phyloP scores from a whole-genome alignment of 2,329 filamentous ascomycete genomes.

The Aspergillus ruber region DNA sequence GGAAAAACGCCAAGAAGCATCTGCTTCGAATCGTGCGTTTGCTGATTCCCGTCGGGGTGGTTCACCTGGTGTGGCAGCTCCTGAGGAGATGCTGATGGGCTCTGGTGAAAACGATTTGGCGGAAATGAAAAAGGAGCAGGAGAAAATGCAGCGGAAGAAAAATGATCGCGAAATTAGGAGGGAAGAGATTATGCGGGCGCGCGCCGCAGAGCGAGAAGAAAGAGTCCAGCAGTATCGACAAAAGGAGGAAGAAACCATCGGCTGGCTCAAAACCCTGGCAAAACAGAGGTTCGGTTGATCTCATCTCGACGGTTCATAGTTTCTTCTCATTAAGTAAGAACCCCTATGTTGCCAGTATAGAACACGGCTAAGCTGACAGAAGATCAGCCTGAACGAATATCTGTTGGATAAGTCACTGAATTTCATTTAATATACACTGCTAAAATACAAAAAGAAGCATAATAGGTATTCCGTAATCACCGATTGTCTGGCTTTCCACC shows the following conservation, averaged over 20 bases:
- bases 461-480: neutral
- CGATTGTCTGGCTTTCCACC: neutral
- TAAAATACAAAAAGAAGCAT: neutral
- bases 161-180: slow-evolving; percentile 74
- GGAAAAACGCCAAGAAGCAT: slow-evolving; percentile 73
- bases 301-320: neutral
- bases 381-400: neutral
- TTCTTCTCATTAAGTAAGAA: neutral
- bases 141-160: slow-evolving; percentile 64
- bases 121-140: slow-evolving; percentile 59
- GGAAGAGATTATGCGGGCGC: slow-evolving; percentile 72
- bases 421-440: neutral
- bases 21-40: slow-evolving; percentile 68
- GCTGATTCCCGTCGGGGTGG: slow-evolving; percentile 51
- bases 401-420: neutral
- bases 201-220: slow-evolving; percentile 73
- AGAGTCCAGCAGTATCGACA: slow-evolving; percentile 60
- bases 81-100: slow-evolving; percentile 69
- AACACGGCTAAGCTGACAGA: neutral
- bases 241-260: slow-evolving; percentile 80
- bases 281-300: slow-evolving; percentile 65
- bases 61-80: slow-evolving; percentile 59
- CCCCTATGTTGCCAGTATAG: neutral
- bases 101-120: slow-evolving; percentile 55
- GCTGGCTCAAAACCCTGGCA: slow-evolving; percentile 71